phyloP scores from a whole-genome alignment of 2,329 filamentous ascomycete species.

The Cryphonectria nitschkei region DNA sequence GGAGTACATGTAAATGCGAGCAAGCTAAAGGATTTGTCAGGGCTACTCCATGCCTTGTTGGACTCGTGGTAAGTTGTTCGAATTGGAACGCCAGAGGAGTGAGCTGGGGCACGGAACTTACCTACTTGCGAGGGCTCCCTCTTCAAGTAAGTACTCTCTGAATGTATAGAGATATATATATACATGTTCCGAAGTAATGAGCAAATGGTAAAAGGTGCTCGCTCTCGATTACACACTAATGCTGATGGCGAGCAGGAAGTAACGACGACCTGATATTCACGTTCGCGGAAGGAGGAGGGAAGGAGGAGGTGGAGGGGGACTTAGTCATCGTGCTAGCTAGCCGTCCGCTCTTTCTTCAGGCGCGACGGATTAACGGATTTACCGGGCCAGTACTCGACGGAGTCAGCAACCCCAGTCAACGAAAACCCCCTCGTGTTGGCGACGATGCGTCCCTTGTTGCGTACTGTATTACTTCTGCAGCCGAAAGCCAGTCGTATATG shows the following conservation, averaged over 20 bases:
- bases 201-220: not conserved
- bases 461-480: not conserved
- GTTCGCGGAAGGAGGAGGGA: not conserved
- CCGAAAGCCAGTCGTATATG: not conserved
- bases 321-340: not conserved
- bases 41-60: not conserved
- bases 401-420: not conserved
- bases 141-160: not conserved
- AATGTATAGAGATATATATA: too few relatives aligned
- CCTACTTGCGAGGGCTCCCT: not conserved
- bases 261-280: not conserved
- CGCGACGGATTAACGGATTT: slow-evolving; percentile 16
- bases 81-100: not conserved
- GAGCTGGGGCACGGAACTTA: too few relatives aligned
- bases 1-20: not conserved
- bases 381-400: slow-evolving; percentile 1
- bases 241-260: not conserved
- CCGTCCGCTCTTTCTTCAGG: not conserved
- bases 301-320: not conserved
- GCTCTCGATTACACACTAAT: not conserved
- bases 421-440: not conserved
- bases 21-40: not conserved
- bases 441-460: not conserved
- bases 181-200: too few relatives aligned
- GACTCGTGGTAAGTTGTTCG: not conserved